Conservation (phyloP, 108 stramenopile genomes). For the Poteriospumella lacustris region DNA sequence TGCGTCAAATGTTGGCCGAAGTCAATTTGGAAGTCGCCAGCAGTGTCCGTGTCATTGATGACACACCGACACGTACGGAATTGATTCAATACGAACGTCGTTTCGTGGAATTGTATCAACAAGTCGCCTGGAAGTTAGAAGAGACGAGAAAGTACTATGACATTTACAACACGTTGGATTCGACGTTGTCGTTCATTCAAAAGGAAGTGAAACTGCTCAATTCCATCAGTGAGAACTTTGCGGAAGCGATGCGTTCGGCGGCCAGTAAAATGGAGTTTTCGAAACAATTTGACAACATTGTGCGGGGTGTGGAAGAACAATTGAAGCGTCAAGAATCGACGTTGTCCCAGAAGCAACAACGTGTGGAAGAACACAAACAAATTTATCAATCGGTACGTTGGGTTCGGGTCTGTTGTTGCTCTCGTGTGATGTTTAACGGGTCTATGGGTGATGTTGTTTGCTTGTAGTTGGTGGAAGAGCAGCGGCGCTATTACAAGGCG, state of each 20-base stretch:
- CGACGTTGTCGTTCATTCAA: slow-evolving; percentile 29
- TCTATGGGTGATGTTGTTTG: not conserved
- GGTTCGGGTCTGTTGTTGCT: not conserved
- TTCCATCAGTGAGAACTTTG: slow-evolving; percentile 37
- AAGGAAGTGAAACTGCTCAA: slow-evolving; percentile 42
- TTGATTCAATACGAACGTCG: slow-evolving; percentile 48
- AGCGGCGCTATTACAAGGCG: slow-evolving; percentile 33
- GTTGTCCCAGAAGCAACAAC: not conserved
- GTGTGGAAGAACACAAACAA: slow-evolving; percentile 20
- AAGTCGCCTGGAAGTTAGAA: slow-evolving; percentile 44
- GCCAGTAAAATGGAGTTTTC: slow-evolving; percentile 22
- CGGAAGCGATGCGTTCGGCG: slow-evolving; percentile 28
- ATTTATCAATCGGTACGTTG: slow-evolving; percentile 3
- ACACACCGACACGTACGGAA: slow-evolving; percentile 39
- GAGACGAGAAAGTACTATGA: slow-evolving; percentile 40
- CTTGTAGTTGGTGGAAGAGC: slow-evolving; percentile 11
- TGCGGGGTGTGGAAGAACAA: slow-evolving; percentile 15
- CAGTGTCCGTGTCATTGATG: slow-evolving; percentile 32
- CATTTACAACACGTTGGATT: slow-evolving; percentile 42
- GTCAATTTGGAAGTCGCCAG: slow-evolving; percentile 13
- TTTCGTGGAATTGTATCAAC: slow-evolving; percentile 45
- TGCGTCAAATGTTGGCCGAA: not conserved
- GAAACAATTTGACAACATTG: slow-evolving; percentile 25
- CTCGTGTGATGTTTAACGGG: not conserved
- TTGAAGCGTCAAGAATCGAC: not conserved